Evolutionary conservation across 805 yeast genomes (phyloP), one percentile per base, ranked within the genome.

Genomic region (Starmerella floricola): DNA sequence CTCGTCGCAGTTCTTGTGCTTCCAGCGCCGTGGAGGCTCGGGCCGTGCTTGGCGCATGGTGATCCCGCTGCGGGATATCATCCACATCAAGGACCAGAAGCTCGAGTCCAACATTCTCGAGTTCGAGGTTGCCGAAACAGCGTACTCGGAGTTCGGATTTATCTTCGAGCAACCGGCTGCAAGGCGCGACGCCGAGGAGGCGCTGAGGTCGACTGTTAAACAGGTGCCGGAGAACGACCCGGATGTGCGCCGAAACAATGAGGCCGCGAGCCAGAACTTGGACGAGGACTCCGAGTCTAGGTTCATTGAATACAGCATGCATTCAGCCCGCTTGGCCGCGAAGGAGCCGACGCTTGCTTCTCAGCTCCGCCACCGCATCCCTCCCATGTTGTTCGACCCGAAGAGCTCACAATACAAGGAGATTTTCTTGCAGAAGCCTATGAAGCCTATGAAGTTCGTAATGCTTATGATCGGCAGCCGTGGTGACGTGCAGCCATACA

Each of bases 401-500:
- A 24, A 32, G 3, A 36, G 45, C 29, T 35, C 44, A 13, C 51
- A 50, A 28, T 31, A 21, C 17, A 36, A 45, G 10, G 52, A 52
- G 24, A 40, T 43, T 6, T 46, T 53, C 36, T n/a, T 50, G 35
- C 62, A 74, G 26, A 67, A 64, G 43, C 81, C 94, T 0, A 56
- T 67, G 1, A 67, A 72, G 38, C 61, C 74, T 2, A 71, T 70
- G 52, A 71, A 69, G 23, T 72, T 87, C 54, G 78, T 81, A 0
- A 63, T 85, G 36, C 61, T 88, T 44, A 88, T 96, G 0, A 88
- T 88, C 53, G 97, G 97, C 0, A 85, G 95, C 0, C 69, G 97
- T 45, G 97, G 97, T 27, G 97, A 88, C 61, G 96, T 88, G 6
- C 97, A 88, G 61, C 97, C 97, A 0, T 88, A 86, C 58, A 80